Conservation (phyloP, 2,329 filamentous ascomycete genomes). For the Epichloe coenophiala region DNA sequence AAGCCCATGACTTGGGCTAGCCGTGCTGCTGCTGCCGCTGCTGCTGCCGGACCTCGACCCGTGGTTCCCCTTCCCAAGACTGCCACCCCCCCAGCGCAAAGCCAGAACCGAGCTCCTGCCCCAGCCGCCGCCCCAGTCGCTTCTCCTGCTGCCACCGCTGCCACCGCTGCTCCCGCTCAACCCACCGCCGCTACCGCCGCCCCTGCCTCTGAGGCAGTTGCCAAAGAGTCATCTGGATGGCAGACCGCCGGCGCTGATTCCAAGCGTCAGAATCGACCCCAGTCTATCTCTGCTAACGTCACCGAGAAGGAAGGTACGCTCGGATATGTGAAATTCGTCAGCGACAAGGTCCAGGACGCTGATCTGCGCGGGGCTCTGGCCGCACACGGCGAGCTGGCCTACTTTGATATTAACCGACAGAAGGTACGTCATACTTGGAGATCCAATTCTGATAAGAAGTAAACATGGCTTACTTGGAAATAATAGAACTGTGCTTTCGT, state of each 20-base stretch:
- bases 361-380: constrained; percentile 58
- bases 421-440: constrained; percentile 49
- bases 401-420: constrained; percentile 65
- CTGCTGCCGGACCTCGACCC: constrained; percentile 40
- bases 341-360: constrained; percentile 67
- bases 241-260: constrained; percentile 75
- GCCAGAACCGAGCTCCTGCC: constrained; percentile 34
- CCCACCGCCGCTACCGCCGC: constrained; percentile 24
- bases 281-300: constrained; percentile 45
- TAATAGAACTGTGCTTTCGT: constrained; percentile 88
- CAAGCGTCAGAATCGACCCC: constrained; percentile 68
- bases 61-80: constrained; percentile 45
- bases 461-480: background rate
- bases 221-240: constrained; percentile 52
- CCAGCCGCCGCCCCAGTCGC: constrained; percentile 25
- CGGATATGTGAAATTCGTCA: constrained; percentile 93
- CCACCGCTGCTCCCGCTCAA: constrained; percentile 22
- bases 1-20: constrained; percentile 68
- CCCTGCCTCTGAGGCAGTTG: constrained; percentile 24
- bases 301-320: constrained; percentile 62
- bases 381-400: constrained; percentile 56
- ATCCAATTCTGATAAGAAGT: background rate
- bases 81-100: constrained; percentile 36
- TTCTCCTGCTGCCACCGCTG: constrained; percentile 25
- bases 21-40: constrained; percentile 45